Conservation (phyloP, 2,329 filamentous ascomycete genomes). For the Aspergillus awamori region DNA sequence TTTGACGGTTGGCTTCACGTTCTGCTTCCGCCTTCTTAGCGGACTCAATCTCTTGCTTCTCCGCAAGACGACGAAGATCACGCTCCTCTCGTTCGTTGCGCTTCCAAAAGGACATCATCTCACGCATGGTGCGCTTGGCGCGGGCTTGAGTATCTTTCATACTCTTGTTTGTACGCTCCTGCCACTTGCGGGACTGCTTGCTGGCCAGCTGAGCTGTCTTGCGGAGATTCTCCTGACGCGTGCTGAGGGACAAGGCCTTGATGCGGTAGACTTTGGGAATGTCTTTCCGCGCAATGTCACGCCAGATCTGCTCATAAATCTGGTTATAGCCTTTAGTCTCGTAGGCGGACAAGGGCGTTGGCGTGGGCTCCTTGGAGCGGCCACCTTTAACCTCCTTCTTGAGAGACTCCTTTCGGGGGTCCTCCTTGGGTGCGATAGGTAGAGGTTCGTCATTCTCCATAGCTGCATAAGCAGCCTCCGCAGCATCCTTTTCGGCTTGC, state of each 20-base stretch:
- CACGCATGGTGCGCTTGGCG: slow-evolving; percentile 96
- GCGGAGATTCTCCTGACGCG: slow-evolving; percentile 91
- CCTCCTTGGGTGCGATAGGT: slow-evolving; percentile 61
- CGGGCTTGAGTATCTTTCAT: slow-evolving; percentile 96
- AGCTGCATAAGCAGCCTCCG: slow-evolving; percentile 84
- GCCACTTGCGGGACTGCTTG: slow-evolving; percentile 97
- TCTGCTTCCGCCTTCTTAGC: slow-evolving; percentile 96
- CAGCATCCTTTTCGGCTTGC: slow-evolving; percentile 71
- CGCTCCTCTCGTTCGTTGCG: slow-evolving; percentile 97
- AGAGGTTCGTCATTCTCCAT: slow-evolving; percentile 49
- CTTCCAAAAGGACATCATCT: slow-evolving; percentile 99
- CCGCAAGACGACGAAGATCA: slow-evolving; percentile 88
- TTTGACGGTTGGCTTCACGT: slow-evolving; percentile 94
- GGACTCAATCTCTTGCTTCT: slow-evolving; percentile 94
- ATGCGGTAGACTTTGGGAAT: slow-evolving; percentile 90
- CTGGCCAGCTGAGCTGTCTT: slow-evolving; percentile 96
- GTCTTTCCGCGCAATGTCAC: slow-evolving; percentile 90
- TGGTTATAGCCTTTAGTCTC: slow-evolving; percentile 93
- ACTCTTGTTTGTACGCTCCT: slow-evolving; percentile 96
- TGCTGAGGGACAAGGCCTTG: slow-evolving; percentile 80
- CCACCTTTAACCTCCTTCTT: slow-evolving; percentile 48
- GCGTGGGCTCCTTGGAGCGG: slow-evolving; percentile 47
- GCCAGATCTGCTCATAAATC: slow-evolving; percentile 96
- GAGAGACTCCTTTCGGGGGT: slow-evolving; percentile 48
- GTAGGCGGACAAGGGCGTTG: slow-evolving; percentile 65